phyloP scores from a whole-genome alignment of 1,284 basidiomycete genomes.

The Trichosporon inkin region DNA sequence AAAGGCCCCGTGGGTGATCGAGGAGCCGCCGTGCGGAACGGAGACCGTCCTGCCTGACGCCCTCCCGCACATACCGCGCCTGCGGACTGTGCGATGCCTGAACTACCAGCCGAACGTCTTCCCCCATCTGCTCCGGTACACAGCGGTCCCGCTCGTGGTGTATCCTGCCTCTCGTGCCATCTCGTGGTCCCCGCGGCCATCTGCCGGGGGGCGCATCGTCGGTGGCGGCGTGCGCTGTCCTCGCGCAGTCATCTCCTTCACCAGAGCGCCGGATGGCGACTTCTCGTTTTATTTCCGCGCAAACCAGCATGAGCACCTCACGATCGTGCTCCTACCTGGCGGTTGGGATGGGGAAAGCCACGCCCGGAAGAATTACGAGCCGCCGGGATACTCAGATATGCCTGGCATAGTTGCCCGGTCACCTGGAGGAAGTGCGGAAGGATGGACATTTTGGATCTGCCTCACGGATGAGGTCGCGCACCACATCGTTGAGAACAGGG shows the following conservation, averaged over 20 bases:
- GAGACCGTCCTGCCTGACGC: not conserved
- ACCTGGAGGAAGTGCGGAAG: too few relatives aligned
- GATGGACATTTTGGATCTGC: not conserved
- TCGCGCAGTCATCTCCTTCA: not conserved
- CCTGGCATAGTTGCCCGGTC: too few relatives aligned
- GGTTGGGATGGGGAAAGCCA: not conserved
- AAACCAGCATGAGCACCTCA: not conserved
- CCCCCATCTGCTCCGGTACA: not conserved
- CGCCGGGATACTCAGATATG: too few relatives aligned
- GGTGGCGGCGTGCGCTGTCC: not conserved
- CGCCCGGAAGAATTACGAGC: too few relatives aligned
- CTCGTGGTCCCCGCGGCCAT: not conserved
- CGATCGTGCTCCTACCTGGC: not conserved
- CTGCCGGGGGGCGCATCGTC: not conserved
- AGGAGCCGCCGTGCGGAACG: not conserved
- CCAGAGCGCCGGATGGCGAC: not conserved
- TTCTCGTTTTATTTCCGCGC: slow-evolving; percentile 1
- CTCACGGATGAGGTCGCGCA: slow-evolving; percentile 3
- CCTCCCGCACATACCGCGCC: not conserved
- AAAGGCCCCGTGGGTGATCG: not conserved
- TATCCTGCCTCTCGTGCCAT: not conserved
- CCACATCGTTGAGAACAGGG: not conserved
- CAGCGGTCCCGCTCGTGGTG: not conserved
- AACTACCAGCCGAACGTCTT: not conserved
- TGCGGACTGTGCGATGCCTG: not conserved